These are phyloP conservation scores for Strigomonas culicis DNA, from an alignment of 208 protist genomes.

Conservation along the genomic window DNA sequence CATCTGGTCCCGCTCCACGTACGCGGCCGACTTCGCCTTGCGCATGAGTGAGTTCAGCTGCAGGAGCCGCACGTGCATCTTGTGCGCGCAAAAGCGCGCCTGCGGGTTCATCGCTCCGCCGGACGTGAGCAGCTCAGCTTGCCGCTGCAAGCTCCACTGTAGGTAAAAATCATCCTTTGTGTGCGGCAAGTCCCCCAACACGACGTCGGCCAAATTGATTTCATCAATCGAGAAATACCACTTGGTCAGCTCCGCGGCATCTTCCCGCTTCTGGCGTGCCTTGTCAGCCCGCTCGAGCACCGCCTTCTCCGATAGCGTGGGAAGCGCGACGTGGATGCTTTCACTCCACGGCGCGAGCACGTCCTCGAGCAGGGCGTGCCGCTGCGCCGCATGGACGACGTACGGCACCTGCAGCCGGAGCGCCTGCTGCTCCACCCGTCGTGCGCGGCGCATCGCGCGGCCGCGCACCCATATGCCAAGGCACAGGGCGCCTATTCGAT, in stretches of 20 bases:
- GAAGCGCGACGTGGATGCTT: conserved; percentile 14
- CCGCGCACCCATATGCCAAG: conserved; percentile 43
- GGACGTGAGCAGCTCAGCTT: conserved; percentile 11
- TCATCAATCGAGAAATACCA: conserved; percentile 35
- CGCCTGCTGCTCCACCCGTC: conserved; percentile 43
- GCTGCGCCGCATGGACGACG: conserved; percentile 33
- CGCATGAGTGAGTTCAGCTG: conserved; percentile 33
- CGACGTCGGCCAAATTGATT: conserved; percentile 19
- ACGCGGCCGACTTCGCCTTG: conserved; percentile 30
- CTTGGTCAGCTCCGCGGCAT: conserved; percentile 27
- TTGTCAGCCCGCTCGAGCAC: conserved; percentile 26
- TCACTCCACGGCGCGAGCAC: conserved; percentile 36
- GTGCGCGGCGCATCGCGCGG: conserved; percentile 26
- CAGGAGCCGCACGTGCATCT: conserved; percentile 24
- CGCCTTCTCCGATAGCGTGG: conserved; percentile 22
- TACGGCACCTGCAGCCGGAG: conserved; percentile 39
- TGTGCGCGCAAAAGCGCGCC: conserved; percentile 4
- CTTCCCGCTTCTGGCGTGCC: conserved; percentile 19
- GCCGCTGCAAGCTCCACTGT: conserved; percentile 13
- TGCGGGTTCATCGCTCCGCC: not conserved
- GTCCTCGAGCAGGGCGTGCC: conserved; percentile 41
- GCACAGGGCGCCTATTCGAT: conserved; percentile 29
- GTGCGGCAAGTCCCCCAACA: conserved; percentile 22
- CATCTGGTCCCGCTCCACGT: conserved; percentile 22
- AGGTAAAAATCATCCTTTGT: conserved; percentile 34